Percentiles rank a stretch among this genome's conserved stretches.
These are phyloP conservation scores for Mangifera indica DNA, from an alignment of 345 rosid genomes.

Conservation along the genomic window DNA sequence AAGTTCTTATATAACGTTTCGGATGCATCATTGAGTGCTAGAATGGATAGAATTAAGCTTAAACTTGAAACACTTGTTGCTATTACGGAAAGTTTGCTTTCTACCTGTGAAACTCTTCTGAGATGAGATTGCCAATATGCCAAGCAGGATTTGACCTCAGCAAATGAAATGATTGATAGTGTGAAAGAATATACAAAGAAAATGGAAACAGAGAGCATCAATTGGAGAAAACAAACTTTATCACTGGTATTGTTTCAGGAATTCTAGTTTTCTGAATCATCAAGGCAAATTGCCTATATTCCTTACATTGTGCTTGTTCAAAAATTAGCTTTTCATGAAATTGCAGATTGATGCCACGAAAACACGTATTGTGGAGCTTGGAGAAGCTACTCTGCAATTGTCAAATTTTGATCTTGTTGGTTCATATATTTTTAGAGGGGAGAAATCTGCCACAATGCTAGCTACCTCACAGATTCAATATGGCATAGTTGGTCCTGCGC, in stretches of 20 bases:
- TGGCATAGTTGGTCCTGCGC: constrained; percentile 78
- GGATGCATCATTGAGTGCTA: constrained; percentile 71
- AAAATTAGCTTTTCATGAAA: constrained; percentile 23
- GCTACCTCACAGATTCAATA: constrained; percentile 59
- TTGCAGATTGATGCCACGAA: constrained; percentile 73
- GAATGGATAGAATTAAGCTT: constrained; percentile 87
- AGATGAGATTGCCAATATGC: constrained; percentile 55
- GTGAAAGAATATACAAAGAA: constrained; percentile 47
- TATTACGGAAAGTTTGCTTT: constrained; percentile 75
- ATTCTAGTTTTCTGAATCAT: constrained; percentile 6
- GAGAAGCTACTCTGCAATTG: constrained; percentile 69
- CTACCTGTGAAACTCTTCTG: constrained; percentile 62
- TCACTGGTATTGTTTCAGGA: constrained; percentile 52
- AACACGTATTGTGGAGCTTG: constrained; percentile 64
- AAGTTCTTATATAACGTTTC: constrained; percentile 70
- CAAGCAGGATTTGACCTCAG: constrained; percentile 57
- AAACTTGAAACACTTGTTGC: constrained; percentile 88
- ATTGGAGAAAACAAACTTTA: constrained; percentile 67
- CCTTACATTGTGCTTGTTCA: constrained; percentile 18
- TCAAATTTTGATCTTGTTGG: constrained; percentile 77
- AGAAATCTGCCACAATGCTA: constrained; percentile 44
- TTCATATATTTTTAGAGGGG: constrained; percentile 60
- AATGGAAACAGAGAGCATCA: constrained; percentile 82
- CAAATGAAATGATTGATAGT: constrained; percentile 52
- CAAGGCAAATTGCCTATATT: constrained; percentile 20